A percentile compares a stretch with the other conserved stretches of the same genome.
These are phyloP conservation scores for Blastocrithidia nonstop DNA, from an alignment of 208 protist genomes.

Conservation along the genomic window DNA sequence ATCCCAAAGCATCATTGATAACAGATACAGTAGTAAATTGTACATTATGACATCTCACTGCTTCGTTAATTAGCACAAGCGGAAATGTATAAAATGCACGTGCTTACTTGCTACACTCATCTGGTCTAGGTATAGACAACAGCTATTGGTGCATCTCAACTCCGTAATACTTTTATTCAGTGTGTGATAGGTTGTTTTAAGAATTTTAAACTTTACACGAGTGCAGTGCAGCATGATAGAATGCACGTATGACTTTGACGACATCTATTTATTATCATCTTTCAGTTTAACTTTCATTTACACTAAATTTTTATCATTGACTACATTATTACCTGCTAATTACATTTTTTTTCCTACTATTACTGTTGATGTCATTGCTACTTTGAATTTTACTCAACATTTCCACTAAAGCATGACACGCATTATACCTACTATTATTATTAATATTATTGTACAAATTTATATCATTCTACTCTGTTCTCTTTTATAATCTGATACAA, in stretches of 20 bases:
- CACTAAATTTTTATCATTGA: too few species aligned
- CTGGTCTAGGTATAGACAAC: neutral
- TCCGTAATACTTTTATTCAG: neutral
- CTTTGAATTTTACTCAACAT: too few species aligned
- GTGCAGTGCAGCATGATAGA: conserved; percentile 22
- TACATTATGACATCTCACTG: neutral
- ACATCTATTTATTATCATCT: conserved; percentile 62
- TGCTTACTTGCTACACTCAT: conserved; percentile 16
- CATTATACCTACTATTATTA: too few species aligned
- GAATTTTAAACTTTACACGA: neutral
- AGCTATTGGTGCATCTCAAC: conserved; percentile 1
- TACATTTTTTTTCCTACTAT: too few species aligned
- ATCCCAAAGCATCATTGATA: too few species aligned
- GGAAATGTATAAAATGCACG: conserved; percentile 43
- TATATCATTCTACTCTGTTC: too few species aligned
- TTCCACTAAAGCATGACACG: too few species aligned
- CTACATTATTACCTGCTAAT: too few species aligned
- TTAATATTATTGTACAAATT: conserved; percentile 9
- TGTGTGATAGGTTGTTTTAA: neutral
- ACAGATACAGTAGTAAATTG: too few species aligned
- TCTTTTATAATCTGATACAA: too few species aligned
- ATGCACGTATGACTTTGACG: conserved; percentile 14
- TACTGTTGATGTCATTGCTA: too few species aligned
- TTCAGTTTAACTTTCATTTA: too few species aligned
- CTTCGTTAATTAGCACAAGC: conserved; percentile 3